These are phyloP conservation scores for Knufia petricola DNA, from an alignment of 2,329 filamentous ascomycete species.

Conservation along the genomic window DNA sequence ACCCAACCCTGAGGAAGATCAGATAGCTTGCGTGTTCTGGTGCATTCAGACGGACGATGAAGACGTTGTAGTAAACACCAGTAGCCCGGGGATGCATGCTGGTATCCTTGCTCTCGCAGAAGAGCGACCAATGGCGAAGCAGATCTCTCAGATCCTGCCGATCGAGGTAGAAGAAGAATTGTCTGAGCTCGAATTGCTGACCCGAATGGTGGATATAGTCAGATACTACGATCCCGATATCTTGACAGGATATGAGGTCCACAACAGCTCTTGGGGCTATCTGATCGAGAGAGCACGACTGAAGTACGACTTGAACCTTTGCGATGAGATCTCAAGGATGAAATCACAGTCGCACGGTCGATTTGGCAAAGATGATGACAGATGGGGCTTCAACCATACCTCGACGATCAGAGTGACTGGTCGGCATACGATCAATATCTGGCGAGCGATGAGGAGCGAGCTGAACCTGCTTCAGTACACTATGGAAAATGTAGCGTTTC, in stretches of 20 bases:
- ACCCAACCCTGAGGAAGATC: constrained; percentile 84
- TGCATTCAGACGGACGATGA: constrained; percentile 64
- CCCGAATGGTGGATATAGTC: constrained; percentile 78
- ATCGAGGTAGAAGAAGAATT: constrained; percentile 63
- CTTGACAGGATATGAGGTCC: constrained; percentile 87
- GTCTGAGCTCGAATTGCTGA: constrained; percentile 75
- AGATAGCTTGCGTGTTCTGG: constrained; percentile 85
- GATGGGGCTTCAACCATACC: constrained; percentile 89
- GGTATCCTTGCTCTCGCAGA: constrained; percentile 67
- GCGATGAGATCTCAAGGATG: constrained; percentile 83
- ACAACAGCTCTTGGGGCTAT: constrained; percentile 90
- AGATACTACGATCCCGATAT: constrained; percentile 80
- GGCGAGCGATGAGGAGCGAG: constrained; percentile 91
- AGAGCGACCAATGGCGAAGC: constrained; percentile 48
- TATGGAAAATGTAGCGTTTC: constrained; percentile 91
- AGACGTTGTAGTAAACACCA: constrained; percentile 34
- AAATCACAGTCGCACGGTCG: constrained; percentile 72
- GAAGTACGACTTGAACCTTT: constrained; percentile 83
- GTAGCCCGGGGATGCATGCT: constrained; percentile 43
- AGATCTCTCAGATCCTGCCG: constrained; percentile 51
- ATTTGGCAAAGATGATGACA: constrained; percentile 76
- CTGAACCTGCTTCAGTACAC: constrained; percentile 87
- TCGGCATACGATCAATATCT: constrained; percentile 92
- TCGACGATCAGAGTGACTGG: constrained; percentile 89
- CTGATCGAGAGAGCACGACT: constrained; percentile 77